Evolutionary conservation across 352 stramenopile genomes (phyloP), one percentile per base, ranked within the genome.

Genomic region (Pythium periplocum): DNA sequence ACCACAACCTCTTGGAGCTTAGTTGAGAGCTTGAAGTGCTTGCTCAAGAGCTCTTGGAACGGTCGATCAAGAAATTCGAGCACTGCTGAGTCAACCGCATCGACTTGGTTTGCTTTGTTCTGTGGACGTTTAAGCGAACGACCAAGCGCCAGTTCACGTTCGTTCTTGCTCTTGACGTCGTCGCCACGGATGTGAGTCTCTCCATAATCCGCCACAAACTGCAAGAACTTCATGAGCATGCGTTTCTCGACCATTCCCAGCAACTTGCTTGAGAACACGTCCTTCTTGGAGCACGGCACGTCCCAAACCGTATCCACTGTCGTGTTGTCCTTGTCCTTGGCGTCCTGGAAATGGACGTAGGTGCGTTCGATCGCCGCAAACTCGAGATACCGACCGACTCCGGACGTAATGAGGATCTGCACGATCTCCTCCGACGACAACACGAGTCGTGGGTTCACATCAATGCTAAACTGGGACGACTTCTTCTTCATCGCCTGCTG

Each of bases 181-280:
- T 91, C 69, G 38, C 79, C 72, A 3, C 73, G 61, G 66, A 90
- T 80, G 48, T 83, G 66, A 30, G 73, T 86, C 61, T 88, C 78
- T 4, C 79, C 78, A 44, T 91, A 91, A 64, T 96, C 87, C 2
- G 86, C 86, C 31, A 87, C 82, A 47, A 93, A 95, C 65, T 95
- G 87, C 32, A 96, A 45, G 46, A 96, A 96, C 57, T 93, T 93
- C 87, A 96, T 96, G 52, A 96, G 58, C 59, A 86, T 73, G 2
- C 87, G 79, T 54, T 96, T 96, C 59, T 96, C 87, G 11, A 87
- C 68, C 72, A 93, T 84, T 6, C 64, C 63, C n/a, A 96, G 57
- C 36, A 95, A 52, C 48, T 87, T 89, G 53, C 83, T 92, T 41
- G 86, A 80, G 58, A 96, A 96, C 17, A 96, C 86, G 41, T 94